Evolutionary conservation across 2,329 filamentous ascomycete genomes (phyloP), one percentile per base, ranked within the genome.

Genomic region (Neofusicoccum ribis): DNA sequence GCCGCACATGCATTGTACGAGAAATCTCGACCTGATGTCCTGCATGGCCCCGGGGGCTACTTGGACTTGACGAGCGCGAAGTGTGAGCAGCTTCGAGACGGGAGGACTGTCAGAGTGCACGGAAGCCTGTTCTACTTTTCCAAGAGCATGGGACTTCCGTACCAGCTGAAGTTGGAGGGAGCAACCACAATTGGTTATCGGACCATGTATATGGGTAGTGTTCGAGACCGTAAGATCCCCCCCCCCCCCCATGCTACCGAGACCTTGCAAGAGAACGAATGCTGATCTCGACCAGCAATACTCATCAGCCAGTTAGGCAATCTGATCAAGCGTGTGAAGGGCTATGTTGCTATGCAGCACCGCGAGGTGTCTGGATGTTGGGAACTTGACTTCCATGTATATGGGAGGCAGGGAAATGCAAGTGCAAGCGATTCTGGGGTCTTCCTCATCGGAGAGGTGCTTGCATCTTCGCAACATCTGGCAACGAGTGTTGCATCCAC

Each of bases 141-240:
- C 72, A 39, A 74, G 58, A 44, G 70, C 68, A 5, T 59, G 41
- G 36, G 72, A 8, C 23, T 23, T 34, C 64, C 72, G 8, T 85
- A 85, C 66, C 78, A 79, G 20, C 69, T 85, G 17, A 85, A 86
- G 67, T 72, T 85, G 0, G 83, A 86, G 69, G 83, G 76, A 0
- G 83, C 79, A 0, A 73, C 70, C 2, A 67, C 79, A 1, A 67
- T 77, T 3, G 83, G 83, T 1, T 82, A 80, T 66, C 76, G 81
- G 3, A 76, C 79, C 0, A 78, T 81, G 41, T 83, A 79, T 60
- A 76, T 85, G 67, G 83, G 83, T 1, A 77, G 73, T 20, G 72
- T 84, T 43, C 69, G 77, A 54, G 83, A 85, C 64, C 69, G 69
- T 70, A 58, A 67, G 68, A 8, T 20, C 3, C 9, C n/a, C n/a